Percentiles rank a stretch among this genome's conserved stretches.
These are phyloP conservation scores for Saccharomycopsis olivae DNA, from an alignment of 805 yeast species.

Conservation along the genomic window DNA sequence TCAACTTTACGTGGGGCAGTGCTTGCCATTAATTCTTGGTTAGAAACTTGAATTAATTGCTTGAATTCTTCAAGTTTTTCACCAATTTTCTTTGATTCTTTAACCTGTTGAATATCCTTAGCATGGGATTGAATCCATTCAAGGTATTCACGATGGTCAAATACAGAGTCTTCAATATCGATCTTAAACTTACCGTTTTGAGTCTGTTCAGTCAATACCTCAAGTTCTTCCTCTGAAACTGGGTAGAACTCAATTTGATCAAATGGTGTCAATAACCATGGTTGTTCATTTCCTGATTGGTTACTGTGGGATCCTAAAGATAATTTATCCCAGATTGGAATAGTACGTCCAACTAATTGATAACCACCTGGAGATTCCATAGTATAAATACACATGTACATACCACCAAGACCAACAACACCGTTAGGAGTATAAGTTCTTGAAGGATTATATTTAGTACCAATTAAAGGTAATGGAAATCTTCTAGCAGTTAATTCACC, in stretches of 20 bases:
- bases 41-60: slow-evolving; percentile 68
- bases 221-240: slow-evolving; percentile 76
- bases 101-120: slow-evolving; percentile 61
- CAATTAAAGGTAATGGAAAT: slow-evolving; percentile 55
- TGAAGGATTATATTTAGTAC: slow-evolving; percentile 92
- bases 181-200: slow-evolving; percentile 73
- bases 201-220: slow-evolving; percentile 56
- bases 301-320: slow-evolving; percentile 54
- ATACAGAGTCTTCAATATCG: slow-evolving; percentile 64
- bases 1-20: slow-evolving; percentile 36
- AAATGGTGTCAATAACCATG: slow-evolving; percentile 88
- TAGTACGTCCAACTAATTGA: slow-evolving; percentile 91
- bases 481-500: slow-evolving; percentile 27
- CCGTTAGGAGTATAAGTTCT: slow-evolving; percentile 95
- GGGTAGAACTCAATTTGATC: slow-evolving; percentile 95
- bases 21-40: slow-evolving; percentile 47
- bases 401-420: slow-evolving; percentile 96
- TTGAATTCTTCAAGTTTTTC: slow-evolving; percentile 83
- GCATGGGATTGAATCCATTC: slow-evolving; percentile 68
- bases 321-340: slow-evolving; percentile 96
- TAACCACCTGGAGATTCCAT: slow-evolving; percentile 99
- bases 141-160: slow-evolving; percentile 72
- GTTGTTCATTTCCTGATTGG: slow-evolving; percentile 31
- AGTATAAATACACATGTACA: slow-evolving; percentile 97
- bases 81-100: slow-evolving; percentile 52